phyloP scores from a whole-genome alignment of 179 eudicot genomes.

The Corrigiola litoralis region DNA sequence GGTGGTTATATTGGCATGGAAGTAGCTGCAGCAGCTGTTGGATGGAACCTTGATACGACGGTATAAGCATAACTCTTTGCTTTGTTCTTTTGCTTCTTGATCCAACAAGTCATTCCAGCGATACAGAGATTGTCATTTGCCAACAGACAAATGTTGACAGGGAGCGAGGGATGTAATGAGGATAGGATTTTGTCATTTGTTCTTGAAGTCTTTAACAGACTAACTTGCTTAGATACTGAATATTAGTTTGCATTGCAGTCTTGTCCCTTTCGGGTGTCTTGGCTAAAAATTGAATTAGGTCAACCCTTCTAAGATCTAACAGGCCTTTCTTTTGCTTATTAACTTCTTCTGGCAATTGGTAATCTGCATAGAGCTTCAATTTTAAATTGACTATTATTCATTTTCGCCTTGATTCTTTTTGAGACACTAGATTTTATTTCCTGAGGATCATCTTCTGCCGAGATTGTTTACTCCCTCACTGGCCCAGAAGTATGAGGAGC shows the following conservation, averaged over 20 bases:
- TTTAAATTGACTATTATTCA: slow-evolving; percentile 2
- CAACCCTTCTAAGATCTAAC: background rate
- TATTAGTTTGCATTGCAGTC: background rate
- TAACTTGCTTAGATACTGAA: background rate
- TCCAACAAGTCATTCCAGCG: too few relatives aligned
- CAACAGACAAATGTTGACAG: too few relatives aligned
- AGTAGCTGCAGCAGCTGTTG: slow-evolving; percentile 95
- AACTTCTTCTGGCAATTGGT: background rate
- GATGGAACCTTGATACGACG: slow-evolving; percentile 95
- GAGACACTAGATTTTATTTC: slow-evolving; percentile 64
- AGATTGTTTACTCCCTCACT: slow-evolving; percentile 89
- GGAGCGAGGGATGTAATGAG: too few relatives aligned
- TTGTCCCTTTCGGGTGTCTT: too few relatives aligned
- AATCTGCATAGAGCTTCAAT: too few relatives aligned
- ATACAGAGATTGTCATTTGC: too few relatives aligned
- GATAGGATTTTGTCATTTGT: too few relatives aligned
- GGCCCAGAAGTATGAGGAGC: slow-evolving; percentile 75
- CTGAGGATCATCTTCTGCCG: slow-evolving; percentile 77
- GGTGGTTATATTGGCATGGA: slow-evolving; percentile 99
- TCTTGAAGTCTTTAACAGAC: background rate
- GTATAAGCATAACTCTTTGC: slow-evolving; percentile 32
- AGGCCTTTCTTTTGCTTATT: background rate
- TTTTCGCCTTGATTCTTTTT: slow-evolving; percentile 10
- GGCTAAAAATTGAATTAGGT: background rate
- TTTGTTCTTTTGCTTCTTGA: too few relatives aligned